Percentiles rank a stretch among this genome's conserved stretches.
Conservation (phyloP, 768 basidiomycete genomes). For the Trametes coccinea region DNA sequence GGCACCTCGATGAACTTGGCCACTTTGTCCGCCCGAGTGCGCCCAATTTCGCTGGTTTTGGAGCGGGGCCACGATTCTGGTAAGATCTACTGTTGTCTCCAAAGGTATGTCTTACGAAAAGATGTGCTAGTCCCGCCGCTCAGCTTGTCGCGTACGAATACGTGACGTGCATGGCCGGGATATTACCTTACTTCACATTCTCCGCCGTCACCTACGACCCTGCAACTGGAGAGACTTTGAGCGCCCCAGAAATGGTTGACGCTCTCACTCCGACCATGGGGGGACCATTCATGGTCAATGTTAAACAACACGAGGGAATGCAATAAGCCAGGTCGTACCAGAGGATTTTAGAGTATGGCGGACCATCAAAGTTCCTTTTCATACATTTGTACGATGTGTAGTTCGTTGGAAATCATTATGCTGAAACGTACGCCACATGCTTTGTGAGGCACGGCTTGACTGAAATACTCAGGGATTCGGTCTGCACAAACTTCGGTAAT, state of each 20-base stretch:
- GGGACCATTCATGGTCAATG: not conserved
- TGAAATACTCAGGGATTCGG: too few species aligned
- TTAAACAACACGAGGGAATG: not conserved
- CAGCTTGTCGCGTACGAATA: constrained; percentile 3
- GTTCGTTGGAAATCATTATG: too few species aligned
- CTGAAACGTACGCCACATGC: too few species aligned
- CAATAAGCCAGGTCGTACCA: too few species aligned
- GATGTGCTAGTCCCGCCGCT: not conserved
- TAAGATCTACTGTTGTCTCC: not conserved
- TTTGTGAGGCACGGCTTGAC: too few species aligned
- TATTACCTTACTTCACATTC: constrained; percentile 5
- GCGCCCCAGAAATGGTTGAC: not conserved
- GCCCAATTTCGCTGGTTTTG: not conserved
- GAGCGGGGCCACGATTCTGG: not conserved
- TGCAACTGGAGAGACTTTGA: not conserved
- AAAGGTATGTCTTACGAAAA: not conserved
- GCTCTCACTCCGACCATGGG: not conserved
- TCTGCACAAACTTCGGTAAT: too few species aligned
- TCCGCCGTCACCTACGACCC: not conserved
- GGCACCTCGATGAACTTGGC: not conserved
- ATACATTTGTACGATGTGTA: too few species aligned
- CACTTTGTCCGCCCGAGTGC: not conserved
- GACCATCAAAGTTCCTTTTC: too few species aligned
- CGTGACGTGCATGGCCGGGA: not conserved
- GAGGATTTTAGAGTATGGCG: too few species aligned